These are phyloP conservation scores for Daedaleopsis nitida DNA, from an alignment of 768 basidiomycete genomes.

Conservation along the genomic window DNA sequence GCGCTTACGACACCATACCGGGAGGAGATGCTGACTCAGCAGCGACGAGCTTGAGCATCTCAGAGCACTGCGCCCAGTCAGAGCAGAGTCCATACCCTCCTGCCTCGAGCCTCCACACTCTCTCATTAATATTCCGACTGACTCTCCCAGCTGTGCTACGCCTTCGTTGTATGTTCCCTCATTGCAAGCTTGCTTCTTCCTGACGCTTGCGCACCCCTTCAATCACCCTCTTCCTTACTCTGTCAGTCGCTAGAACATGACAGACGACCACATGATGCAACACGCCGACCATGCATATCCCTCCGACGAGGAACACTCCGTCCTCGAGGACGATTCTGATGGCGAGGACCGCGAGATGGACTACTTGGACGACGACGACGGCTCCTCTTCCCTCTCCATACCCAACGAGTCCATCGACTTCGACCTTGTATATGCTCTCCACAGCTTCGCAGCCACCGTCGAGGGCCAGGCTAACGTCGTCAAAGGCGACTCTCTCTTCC, in stretches of 20 bases:
- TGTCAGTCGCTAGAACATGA: neutral
- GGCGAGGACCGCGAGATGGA: constrained; percentile 67
- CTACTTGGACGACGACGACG: constrained; percentile 73
- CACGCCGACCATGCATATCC: constrained; percentile 49
- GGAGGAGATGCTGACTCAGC: neutral
- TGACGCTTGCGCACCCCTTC: no score
- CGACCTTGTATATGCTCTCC: constrained; percentile 89
- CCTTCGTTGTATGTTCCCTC: no score
- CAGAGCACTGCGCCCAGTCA: no score
- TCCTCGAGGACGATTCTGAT: constrained; percentile 85
- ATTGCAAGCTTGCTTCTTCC: no score
- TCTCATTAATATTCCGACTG: no score
- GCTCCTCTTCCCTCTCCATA: constrained; percentile 80
- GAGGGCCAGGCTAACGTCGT: constrained; percentile 99
- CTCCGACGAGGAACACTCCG: constrained; percentile 79
- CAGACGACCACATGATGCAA: neutral
- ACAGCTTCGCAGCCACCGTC: constrained; percentile 96
- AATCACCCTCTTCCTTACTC: no score
- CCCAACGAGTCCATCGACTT: constrained; percentile 94
- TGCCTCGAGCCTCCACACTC: no score
- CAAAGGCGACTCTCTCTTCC: constrained; percentile 93
- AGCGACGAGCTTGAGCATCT: neutral
- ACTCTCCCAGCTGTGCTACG: no score
- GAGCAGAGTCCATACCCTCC: no score
- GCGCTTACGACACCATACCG: neutral